Evolutionary conservation across 179 eudicot genomes (phyloP).

Genomic region (Heliamphora pulchella): DNA sequence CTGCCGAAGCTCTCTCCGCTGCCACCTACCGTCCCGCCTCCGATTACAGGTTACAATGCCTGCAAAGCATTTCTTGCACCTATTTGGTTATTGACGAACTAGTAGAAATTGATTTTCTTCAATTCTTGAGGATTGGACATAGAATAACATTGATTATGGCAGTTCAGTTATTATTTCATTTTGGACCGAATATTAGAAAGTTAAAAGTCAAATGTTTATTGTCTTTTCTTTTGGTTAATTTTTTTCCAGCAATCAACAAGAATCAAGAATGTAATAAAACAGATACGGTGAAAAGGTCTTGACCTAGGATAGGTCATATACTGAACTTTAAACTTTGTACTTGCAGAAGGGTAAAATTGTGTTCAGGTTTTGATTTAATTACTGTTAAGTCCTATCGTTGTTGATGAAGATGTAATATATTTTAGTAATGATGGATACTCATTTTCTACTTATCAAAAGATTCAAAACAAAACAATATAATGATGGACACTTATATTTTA

Average conservation of each 20-base stretch:
- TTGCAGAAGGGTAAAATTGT: no score
- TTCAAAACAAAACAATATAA: background rate
- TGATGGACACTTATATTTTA: background rate
- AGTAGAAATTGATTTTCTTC: background rate
- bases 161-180: no score
- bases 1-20: constrained; percentile 82
- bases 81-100: background rate
- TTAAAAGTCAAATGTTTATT: no score
- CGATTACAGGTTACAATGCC: constrained; percentile 55
- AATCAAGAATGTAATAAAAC: no score
- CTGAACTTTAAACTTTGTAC: no score
- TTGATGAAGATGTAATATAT: background rate
- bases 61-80: background rate
- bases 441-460: background rate
- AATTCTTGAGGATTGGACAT: background rate
- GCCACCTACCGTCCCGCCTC: constrained; percentile 61
- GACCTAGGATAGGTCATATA: no score
- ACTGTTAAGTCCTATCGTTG: background rate
- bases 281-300: no score
- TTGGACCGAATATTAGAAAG: no score
- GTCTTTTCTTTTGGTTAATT: no score
- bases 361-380: background rate
- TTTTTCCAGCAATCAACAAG: no score
- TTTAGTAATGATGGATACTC: background rate
- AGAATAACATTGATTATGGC: background rate